A percentile compares a stretch with the other conserved stretches of the same genome.
Conservation (phyloP, 2,329 filamentous ascomycete species). For the Epichloe scottii region DNA sequence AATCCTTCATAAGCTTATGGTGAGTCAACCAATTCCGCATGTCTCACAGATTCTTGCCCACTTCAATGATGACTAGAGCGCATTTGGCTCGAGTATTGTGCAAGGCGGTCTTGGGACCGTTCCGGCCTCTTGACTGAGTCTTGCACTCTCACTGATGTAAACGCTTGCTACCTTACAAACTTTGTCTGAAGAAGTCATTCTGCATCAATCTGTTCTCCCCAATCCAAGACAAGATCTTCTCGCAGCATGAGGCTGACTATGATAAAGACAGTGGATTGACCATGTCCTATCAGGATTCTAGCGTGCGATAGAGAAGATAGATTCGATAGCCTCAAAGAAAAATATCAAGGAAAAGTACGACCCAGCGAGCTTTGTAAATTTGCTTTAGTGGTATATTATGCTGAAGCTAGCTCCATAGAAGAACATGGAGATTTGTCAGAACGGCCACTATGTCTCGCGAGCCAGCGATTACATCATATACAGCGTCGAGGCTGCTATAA, state of each 20-base stretch:
- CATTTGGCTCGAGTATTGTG: slow-evolving; percentile 99
- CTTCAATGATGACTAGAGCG: slow-evolving; percentile 98
- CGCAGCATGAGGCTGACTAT: neutral
- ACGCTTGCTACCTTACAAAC: slow-evolving; percentile 88
- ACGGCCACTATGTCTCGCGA: slow-evolving; percentile 91
- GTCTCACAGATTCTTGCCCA: slow-evolving; percentile 3
- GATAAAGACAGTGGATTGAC: slow-evolving; percentile 12
- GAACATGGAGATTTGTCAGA: slow-evolving; percentile 76
- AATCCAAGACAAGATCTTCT: neutral
- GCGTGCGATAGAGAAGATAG: slow-evolving; percentile 90
- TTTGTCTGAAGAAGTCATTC: slow-evolving; percentile 60
- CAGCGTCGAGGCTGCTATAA: slow-evolving; percentile 88
- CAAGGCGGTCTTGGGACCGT: slow-evolving; percentile 50
- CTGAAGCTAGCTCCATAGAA: slow-evolving; percentile 44
- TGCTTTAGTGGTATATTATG: slow-evolving; percentile 18
- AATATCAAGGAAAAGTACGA: slow-evolving; percentile 79
- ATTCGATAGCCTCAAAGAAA: slow-evolving; percentile 65
- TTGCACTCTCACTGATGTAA: slow-evolving; percentile 91
- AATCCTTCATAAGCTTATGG: neutral
- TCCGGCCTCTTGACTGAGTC: slow-evolving; percentile 56
- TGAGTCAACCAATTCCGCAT: neutral
- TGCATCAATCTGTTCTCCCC: neutral
- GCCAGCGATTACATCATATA: slow-evolving; percentile 98
- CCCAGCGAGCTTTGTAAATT: slow-evolving; percentile 8
- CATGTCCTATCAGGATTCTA: slow-evolving; percentile 54